Percentiles rank a stretch among this genome's conserved stretches.
phyloP scores from a whole-genome alignment of 352 stramenopile species.

The Pythium scleroteichum region DNA sequence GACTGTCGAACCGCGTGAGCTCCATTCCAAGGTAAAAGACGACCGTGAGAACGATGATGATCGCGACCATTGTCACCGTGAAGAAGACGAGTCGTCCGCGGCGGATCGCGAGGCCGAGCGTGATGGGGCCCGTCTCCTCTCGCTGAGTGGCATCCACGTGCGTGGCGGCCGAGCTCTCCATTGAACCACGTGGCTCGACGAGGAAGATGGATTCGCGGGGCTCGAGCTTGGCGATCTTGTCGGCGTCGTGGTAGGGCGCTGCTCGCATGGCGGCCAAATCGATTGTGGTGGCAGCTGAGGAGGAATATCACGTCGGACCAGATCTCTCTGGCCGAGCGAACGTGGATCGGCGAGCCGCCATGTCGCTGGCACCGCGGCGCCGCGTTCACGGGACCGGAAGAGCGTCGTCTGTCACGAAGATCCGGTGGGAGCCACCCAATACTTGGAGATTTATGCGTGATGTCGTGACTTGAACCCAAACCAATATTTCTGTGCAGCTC shows the following conservation, averaged over 20 bases:
- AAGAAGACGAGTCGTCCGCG: conserved; percentile 2
- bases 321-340: too few relatives aligned
- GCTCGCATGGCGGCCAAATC: not conserved
- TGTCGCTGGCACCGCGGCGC: too few relatives aligned
- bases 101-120: conserved; percentile 1
- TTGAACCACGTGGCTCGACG: not conserved
- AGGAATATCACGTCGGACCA: too few relatives aligned
- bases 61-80: not conserved
- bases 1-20: conserved; percentile 13
- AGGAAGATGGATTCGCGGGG: conserved; percentile 1
- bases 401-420: too few relatives aligned
- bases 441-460: too few relatives aligned
- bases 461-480: not conserved
- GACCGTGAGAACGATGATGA: conserved; percentile 8
- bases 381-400: too few relatives aligned
- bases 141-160: not conserved
- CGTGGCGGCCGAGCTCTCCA: not conserved
- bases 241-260: not conserved
- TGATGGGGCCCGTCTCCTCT: not conserved
- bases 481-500: too few relatives aligned
- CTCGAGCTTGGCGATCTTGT: not conserved
- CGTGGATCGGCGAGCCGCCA: too few relatives aligned
- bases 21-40: conserved; percentile 9
- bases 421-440: too few relatives aligned
- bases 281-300: too few relatives aligned